Conservation (phyloP, 257 asterid species). For the Petrea volubilis region DNA sequence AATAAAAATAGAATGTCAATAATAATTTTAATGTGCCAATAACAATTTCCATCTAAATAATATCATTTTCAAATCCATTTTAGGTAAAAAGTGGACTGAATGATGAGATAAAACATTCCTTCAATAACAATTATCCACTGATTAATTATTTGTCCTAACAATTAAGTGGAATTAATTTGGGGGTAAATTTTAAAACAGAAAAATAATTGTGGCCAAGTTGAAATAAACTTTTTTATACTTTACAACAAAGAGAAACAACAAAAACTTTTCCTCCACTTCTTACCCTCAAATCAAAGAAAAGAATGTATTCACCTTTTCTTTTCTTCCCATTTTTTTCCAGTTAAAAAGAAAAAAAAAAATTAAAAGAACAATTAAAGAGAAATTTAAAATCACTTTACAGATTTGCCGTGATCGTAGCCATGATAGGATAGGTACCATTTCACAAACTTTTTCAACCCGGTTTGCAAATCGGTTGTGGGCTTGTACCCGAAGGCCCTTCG, state of each 20-base stretch:
- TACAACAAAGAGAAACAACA: constrained; percentile 29
- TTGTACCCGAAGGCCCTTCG: constrained; percentile 66
- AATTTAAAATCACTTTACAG: constrained; percentile 41
- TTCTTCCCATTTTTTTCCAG: neutral
- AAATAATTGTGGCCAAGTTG: neutral
- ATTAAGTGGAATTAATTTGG: too few species aligned
- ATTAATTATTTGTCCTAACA: neutral
- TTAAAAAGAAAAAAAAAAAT: neutral
- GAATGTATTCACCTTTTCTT: constrained; percentile 35
- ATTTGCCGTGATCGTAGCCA: constrained; percentile 59
- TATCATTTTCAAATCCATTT: too few species aligned
- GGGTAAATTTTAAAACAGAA: too few species aligned
- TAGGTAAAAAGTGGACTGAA: too few species aligned
- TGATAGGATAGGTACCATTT: constrained; percentile 71
- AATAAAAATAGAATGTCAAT: too few species aligned
- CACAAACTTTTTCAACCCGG: constrained; percentile 82
- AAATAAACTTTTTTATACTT: constrained; percentile 28
- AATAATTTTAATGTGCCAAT: too few species aligned
- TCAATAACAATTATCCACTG: neutral
- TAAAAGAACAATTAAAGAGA: too few species aligned
- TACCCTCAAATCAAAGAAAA: constrained; percentile 33
- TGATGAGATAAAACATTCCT: neutral
- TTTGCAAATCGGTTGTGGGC: constrained; percentile 80
- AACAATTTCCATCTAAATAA: too few species aligned
- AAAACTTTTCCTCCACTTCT: constrained; percentile 31